A percentile compares a stretch with the other conserved stretches of the same genome.
phyloP scores from a whole-genome alignment of 352 stramenopile genomes.

The Globisporangium mamillatum region DNA sequence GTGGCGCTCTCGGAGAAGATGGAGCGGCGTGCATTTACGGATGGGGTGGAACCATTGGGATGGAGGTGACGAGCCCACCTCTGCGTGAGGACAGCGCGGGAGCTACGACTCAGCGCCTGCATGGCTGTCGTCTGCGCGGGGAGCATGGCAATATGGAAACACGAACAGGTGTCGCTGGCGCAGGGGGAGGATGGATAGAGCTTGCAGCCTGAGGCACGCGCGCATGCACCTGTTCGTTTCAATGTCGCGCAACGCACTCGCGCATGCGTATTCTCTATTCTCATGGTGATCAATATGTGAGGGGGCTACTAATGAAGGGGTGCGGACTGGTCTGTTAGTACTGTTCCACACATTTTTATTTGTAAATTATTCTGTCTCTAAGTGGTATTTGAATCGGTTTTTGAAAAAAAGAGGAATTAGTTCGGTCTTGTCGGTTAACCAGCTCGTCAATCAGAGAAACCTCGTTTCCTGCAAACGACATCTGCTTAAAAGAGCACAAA shows the following conservation, averaged over 20 bases:
- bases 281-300: not conserved
- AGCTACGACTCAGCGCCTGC: not conserved
- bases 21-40: not conserved
- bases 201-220: not conserved
- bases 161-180: not conserved
- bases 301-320: not conserved
- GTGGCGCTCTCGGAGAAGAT: constrained; percentile 8
- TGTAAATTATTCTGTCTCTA: too few species aligned
- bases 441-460: too few species aligned
- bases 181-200: not conserved
- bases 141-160: not conserved
- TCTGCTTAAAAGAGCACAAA: too few species aligned
- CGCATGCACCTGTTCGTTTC: not conserved
- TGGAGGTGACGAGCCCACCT: not conserved
- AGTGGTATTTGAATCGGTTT: too few species aligned
- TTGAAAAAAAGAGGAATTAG: too few species aligned
- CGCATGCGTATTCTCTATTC: not conserved
- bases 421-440: too few species aligned
- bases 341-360: too few species aligned
- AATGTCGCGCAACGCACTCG: not conserved
- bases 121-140: not conserved
- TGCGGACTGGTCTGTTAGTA: not conserved
- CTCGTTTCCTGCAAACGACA: too few species aligned
- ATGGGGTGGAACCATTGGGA: not conserved
- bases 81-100: constrained; percentile 1